Conservation (phyloP, 2,329 filamentous ascomycete genomes). For the Ilyonectria robusta region DNA sequence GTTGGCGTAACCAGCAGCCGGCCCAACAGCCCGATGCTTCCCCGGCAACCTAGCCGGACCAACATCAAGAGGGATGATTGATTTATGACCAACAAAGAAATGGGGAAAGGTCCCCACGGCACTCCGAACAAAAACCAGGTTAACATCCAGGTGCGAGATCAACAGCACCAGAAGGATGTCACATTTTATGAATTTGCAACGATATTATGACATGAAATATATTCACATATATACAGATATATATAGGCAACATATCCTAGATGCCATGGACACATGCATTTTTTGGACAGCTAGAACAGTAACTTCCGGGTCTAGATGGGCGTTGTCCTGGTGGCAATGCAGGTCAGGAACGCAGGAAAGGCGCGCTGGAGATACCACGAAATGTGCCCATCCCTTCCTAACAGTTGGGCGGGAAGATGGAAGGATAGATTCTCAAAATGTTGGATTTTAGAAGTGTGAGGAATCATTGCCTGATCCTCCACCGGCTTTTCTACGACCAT, state of each 20-base stretch:
- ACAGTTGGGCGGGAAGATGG: background rate
- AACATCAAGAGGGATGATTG: slow-evolving; percentile 57
- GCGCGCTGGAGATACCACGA: slow-evolving; percentile 23
- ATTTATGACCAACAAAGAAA: slow-evolving; percentile 11
- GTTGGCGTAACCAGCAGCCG: slow-evolving; percentile 61
- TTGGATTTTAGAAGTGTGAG: slow-evolving; percentile 29
- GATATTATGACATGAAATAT: slow-evolving; percentile 32
- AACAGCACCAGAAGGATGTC: slow-evolving; percentile 24
- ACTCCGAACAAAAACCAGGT: background rate
- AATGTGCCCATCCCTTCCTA: slow-evolving; percentile 9
- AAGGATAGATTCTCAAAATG: slow-evolving; percentile 17
- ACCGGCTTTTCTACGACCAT: slow-evolving; percentile 3
- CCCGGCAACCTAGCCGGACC: slow-evolving; percentile 56
- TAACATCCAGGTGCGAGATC: slow-evolving; percentile 12
- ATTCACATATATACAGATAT: slow-evolving; percentile 29
- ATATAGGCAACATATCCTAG: slow-evolving; percentile 36
- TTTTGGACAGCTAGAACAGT: slow-evolving; percentile 38
- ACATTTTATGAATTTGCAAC: slow-evolving; percentile 36
- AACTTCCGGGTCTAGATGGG: slow-evolving; percentile 27
- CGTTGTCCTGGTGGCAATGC: slow-evolving; percentile 12
- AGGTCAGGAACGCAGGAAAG: slow-evolving; percentile 25
- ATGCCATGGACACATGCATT: slow-evolving; percentile 39
- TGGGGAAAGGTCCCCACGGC: background rate
- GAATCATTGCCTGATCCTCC: slow-evolving; percentile 9
- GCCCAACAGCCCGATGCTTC: slow-evolving; percentile 62